Conservation (phyloP, 768 basidiomycete genomes). For the Lentinula detonsa region DNA sequence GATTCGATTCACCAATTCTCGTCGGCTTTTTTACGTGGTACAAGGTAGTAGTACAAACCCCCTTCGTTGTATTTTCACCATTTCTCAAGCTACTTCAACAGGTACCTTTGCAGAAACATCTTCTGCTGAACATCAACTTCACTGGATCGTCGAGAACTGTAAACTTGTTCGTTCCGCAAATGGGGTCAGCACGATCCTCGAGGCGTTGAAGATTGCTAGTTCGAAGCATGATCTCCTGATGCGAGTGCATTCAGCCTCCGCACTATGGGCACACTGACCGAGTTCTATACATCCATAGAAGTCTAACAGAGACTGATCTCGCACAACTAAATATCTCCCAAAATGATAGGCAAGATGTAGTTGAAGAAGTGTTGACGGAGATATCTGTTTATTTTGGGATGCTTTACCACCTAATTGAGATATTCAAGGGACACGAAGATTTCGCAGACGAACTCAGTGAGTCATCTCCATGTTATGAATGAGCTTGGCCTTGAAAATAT, state of each 20-base stretch:
- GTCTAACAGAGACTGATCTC: constrained; percentile 70
- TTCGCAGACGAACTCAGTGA: constrained; percentile 96
- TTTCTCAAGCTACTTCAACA: constrained; percentile 20
- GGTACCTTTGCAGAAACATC: constrained; percentile 89
- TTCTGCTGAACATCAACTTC: constrained; percentile 90
- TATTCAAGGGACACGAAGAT: constrained; percentile 88
- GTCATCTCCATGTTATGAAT: constrained; percentile 21
- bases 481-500: constrained; percentile 8
- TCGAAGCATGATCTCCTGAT: constrained; percentile 82
- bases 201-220: constrained; percentile 86
- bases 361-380: constrained; percentile 90
- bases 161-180: constrained; percentile 79
- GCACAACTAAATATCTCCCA: constrained; percentile 63
- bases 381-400: constrained; percentile 92
- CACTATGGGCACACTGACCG: not conserved
- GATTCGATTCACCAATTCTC: constrained; percentile 80
- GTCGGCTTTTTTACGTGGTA: constrained; percentile 82
- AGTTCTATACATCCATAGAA: constrained; percentile 32
- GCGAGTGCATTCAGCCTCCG: constrained; percentile 27
- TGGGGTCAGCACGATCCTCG: constrained; percentile 76
- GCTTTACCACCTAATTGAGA: constrained; percentile 92
- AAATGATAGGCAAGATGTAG: constrained; percentile 67
- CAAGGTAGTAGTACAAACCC: constrained; percentile 63
- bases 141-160: constrained; percentile 94
- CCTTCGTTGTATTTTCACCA: constrained; percentile 1